Evolutionary conservation across 108 stramenopile species (phyloP).

Genomic region (Nitzschia sp.): DNA sequence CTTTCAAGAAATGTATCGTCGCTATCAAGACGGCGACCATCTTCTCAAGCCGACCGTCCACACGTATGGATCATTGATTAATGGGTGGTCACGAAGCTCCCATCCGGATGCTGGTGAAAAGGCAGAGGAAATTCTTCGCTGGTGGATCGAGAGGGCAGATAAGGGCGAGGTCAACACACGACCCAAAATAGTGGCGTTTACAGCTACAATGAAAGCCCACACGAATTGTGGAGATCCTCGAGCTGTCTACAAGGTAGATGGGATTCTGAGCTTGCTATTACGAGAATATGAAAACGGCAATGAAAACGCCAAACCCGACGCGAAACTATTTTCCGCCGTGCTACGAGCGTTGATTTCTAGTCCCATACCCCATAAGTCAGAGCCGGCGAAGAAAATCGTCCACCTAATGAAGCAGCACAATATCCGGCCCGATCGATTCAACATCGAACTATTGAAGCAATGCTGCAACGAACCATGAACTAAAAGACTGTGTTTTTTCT

Average conservation of each 20-base stretch:
- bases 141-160: constrained; percentile 15
- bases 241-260: constrained; percentile 46
- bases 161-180: neutral
- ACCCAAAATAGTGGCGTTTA: constrained; percentile 25
- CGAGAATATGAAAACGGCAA: constrained; percentile 19
- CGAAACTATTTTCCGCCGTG: constrained; percentile 16
- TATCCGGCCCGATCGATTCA: constrained; percentile 8
- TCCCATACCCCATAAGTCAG: constrained; percentile 14
- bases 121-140: constrained; percentile 26
- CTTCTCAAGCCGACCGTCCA: constrained; percentile 52
- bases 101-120: constrained; percentile 42
- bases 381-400: constrained; percentile 20
- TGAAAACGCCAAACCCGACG: constrained; percentile 14
- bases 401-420: constrained; percentile 28
- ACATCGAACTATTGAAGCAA: constrained; percentile 16
- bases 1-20: constrained; percentile 43
- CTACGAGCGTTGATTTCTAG: constrained; percentile 21
- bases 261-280: constrained; percentile 20
- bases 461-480: constrained; percentile 15
- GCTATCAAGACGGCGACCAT: constrained; percentile 32
- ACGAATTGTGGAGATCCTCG: constrained; percentile 39
- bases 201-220: constrained; percentile 26
- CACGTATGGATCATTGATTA: constrained; percentile 68
- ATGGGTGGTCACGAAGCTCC: constrained; percentile 61
- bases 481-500: no score